Percentiles rank a stretch among this genome's conserved stretches.
Conservation (phyloP, 2,329 filamentous ascomycete species). For the Pleochaeta shiraiana region DNA sequence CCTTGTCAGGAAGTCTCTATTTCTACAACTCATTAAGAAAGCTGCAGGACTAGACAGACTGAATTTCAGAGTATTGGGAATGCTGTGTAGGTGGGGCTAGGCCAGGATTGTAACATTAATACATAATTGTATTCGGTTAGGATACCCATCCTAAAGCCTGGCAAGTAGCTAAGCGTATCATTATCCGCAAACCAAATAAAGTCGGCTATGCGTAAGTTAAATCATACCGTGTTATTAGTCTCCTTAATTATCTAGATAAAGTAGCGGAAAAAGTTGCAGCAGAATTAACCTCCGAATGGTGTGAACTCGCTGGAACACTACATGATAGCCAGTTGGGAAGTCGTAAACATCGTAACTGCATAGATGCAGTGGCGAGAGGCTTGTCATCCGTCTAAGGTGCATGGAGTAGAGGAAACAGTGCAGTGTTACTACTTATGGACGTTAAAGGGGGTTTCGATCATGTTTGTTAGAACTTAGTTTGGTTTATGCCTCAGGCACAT, state of each 20-base stretch:
- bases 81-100: background rate
- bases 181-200: background rate
- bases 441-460: background rate
- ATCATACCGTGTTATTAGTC: background rate
- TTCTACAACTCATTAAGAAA: background rate
- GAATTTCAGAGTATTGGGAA: background rate
- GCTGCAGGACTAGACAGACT: background rate
- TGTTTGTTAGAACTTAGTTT: too few species aligned
- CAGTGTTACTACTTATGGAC: background rate
- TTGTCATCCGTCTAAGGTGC: background rate
- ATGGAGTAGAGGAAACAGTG: background rate
- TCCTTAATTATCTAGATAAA: background rate
- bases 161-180: background rate
- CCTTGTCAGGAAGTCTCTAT: background rate
- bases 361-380: background rate
- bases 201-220: background rate
- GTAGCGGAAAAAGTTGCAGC: background rate
- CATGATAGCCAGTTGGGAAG: background rate
- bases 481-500: too few species aligned
- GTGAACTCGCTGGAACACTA: background rate
- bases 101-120: background rate
- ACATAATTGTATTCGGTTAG: background rate
- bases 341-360: background rate
- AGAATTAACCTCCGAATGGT: background rate
- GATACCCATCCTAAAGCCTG: conserved; percentile 1